Evolutionary conservation across 768 basidiomycete genomes (phyloP), one percentile per base, ranked within the genome.

Genomic region (Fomitopsis pulvina): DNA sequence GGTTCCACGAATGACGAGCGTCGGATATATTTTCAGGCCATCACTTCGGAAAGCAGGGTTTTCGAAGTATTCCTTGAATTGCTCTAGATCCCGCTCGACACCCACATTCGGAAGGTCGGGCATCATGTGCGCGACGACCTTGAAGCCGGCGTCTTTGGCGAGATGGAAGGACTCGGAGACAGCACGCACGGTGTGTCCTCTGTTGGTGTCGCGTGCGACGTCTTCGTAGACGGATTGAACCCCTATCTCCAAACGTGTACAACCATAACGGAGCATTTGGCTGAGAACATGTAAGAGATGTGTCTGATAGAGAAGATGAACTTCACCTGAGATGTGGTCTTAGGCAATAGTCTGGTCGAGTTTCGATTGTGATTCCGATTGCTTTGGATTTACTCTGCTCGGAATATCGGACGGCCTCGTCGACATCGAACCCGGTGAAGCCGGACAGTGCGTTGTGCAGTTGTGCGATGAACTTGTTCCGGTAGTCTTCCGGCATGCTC

Each of bases 61-160:
- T 71, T 99, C 96, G 60, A 99, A 99, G 66, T 93, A 99, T 65
- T 98, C 96, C 65, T 96, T 94, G 78, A 99, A 99, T 62, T 98
- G 96, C 61, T 93, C 93, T 41, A 99, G 79, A 67, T 99, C 96
- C 50, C 96, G 82, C 71, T 98, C 96, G 52, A 95, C 78, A 28
- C 96, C 96, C 50, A 98, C 91, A 64, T 99, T 99, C 8, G 95
- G 95, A 8, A 98, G 78, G 66, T 99, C 95, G 12, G 94, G 93
- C 94, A 99, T 99, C 96, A 98, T 98, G 65, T 99, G 96, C 18
- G 94, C 94, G 25, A 99, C 96, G 48, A 99, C 94, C 69, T 99
- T 99, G 84, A 96, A 99, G 3, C 96, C 96, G 1, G 95, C 96
- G 60, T 99, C 95, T 66, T 99, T 99, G 18, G 93, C 86, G 60